Base-by-base conservation (phyloP, 306 rosid species). In the Fagus sylvatica region DNA sequence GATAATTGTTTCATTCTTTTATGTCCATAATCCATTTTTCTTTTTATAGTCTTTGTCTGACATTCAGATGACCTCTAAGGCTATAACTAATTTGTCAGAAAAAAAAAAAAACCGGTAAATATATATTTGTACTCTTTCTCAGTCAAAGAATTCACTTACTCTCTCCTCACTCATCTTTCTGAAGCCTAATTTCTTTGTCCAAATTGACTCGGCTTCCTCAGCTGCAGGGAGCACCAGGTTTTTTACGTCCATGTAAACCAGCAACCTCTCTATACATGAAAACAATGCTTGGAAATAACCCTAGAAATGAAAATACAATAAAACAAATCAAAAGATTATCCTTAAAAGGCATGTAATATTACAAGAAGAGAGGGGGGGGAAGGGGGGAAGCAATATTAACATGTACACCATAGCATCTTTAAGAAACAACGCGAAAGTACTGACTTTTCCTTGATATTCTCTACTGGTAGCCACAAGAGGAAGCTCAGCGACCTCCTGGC, bases 171-270 rank as follows among this genome's bases (percentile, higher is more conserved):
- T 88, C 97, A 93, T 91, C 87, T 90, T 93, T 67, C 57, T 83
- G 81, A 96, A 96, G 73, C 99, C 99, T 74, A 96, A 81, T 77
- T 96, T 96, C 73, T 87, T 93, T 1, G 97, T 96, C 99, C 99
- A 96, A 73, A 96, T 91, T 71, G 99, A 96, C 84, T 96, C 98
- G 0, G 98, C 99, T 53, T 91, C 98, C 85, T 91, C 99, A 4
- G 99, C 99, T 4, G 99, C 99, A 77, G 99, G 99, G 49, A 96
- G 98, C 71, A 96, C 99, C 76, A 96, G 78, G 82, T 91, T 96
- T 89, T 91, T 93, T 56, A 96, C 98, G 22, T 90, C 87, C 85
- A 96, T 84, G 86, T 97, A 89, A 73, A 75, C 69, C 56, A 96
- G 85, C 82, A 96, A 76, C 82, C 84, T 88, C 90, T 96, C 97